A percentile compares a stretch with the other conserved stretches of the same genome.
Evolutionary conservation across 1,284 basidiomycete genomes (phyloP).

Genomic region (Wolfiporia cocos): DNA sequence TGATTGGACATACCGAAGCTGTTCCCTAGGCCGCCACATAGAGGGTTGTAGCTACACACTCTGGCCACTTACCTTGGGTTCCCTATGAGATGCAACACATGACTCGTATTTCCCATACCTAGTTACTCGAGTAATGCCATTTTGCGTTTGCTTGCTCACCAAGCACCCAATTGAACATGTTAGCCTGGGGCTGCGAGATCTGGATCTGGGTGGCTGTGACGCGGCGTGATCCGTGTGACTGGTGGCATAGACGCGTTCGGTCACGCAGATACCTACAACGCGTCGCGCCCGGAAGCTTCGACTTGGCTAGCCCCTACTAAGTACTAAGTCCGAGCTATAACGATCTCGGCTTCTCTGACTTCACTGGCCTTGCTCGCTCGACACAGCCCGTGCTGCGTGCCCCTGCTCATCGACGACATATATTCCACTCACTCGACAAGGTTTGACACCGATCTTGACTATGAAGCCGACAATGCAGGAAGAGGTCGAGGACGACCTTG

Average conservation of each 20-base stretch:
- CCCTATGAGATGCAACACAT: too few species aligned
- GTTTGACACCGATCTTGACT: not conserved
- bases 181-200: too few species aligned
- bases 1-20: constrained; percentile 25
- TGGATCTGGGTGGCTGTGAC: too few species aligned
- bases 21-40: too few species aligned
- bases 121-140: too few species aligned
- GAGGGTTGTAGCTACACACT: too few species aligned
- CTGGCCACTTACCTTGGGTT: too few species aligned
- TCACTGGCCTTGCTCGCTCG: constrained; percentile 1
- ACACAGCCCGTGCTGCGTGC: not conserved
- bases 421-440: not conserved
- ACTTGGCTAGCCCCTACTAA: not conserved
- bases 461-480: constrained; percentile 63
- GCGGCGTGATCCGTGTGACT: too few species aligned
- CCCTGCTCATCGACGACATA: not conserved
- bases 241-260: constrained; percentile 2
- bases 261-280: constrained; percentile 1
- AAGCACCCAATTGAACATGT: too few species aligned
- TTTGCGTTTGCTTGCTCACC: too few species aligned
- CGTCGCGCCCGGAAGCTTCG: not conserved
- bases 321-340: too few species aligned
- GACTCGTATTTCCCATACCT: too few species aligned
- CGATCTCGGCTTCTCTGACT: not conserved
- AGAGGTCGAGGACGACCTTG: constrained; percentile 76